Base-by-base conservation (phyloP, 768 basidiomycete genomes). In the Boletus rubropictus region DNA sequence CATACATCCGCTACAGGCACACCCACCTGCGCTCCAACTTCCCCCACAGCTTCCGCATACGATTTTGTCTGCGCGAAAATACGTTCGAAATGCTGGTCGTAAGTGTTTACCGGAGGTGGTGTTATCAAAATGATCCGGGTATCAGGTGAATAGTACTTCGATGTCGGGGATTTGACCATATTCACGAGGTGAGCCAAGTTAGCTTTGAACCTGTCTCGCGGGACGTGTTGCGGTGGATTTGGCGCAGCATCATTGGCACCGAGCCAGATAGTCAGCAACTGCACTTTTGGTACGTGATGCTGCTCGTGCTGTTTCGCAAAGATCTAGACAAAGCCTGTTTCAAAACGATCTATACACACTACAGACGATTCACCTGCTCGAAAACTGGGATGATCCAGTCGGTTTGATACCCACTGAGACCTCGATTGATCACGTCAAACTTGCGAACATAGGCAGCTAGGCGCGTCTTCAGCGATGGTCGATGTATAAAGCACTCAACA, bases 191-290 rank as follows among this genome's bases (percentile, higher is more conserved):
- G 64, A 39, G 63, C 63, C 36, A 95, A 68, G 60, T 93, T 93
- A 41, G 67, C 62, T 28, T 69, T 74, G 72, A 81, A 95, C 39
- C 72, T 70, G 17, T 71, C 65, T 22, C 88, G 67, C 3, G 90
- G 84, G 36, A 94, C 86, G 60, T 91, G 85, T 59, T 95, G 93
- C 14, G 72, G 80, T 0, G 77, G 77, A 24, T 68, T 64, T 41
- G 88, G 71, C 54, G 78, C 80, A 6, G 93, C 80, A 63, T 97
- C 93, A 67, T 97, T 97, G 14, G 84, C 83, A 39, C 92, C 92
- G 50, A 89, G 88, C 90, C 90, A 96, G 59, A 95, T 81, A 6
- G 80, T 80, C 49, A 94, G 71, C n/a, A 94, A 64, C 34, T 78
- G 79, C 29, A 92, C 73, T 37, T 73, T 78, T 7, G 86, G 82